These are phyloP conservation scores for Meyerozyma carpophila DNA, from an alignment of 1,139 yeast species.

Conservation along the genomic window DNA sequence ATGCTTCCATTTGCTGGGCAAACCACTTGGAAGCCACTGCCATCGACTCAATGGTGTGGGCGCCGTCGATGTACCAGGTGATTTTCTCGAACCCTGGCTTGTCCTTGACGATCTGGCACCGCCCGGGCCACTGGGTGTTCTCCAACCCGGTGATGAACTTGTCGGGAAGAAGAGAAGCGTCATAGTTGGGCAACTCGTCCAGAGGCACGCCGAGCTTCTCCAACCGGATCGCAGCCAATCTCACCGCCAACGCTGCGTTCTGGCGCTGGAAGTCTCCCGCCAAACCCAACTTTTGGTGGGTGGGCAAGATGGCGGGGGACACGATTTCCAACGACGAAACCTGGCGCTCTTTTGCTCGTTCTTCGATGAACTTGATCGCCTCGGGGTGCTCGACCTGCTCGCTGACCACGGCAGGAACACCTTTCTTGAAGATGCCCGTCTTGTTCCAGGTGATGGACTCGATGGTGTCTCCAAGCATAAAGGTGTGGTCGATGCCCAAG, in stretches of 20 bases:
- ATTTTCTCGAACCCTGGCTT: constrained; percentile 37
- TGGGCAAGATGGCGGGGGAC: constrained; percentile 19
- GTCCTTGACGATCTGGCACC: constrained; percentile 70
- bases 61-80: constrained; percentile 89
- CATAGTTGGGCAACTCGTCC: constrained; percentile 20
- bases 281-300: constrained; percentile 58
- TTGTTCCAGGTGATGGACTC: constrained; percentile 95
- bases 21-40: constrained; percentile 82
- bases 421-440: constrained; percentile 81
- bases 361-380: constrained; percentile 47
- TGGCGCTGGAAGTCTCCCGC: constrained; percentile 80
- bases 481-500: constrained; percentile 88
- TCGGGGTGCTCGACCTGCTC: constrained; percentile 50
- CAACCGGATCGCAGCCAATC: constrained; percentile 65
- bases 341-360: constrained; percentile 62
- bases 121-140: constrained; percentile 82
- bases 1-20: constrained; percentile 25
- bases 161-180: constrained; percentile 43
- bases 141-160: constrained; percentile 62
- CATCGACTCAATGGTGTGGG: constrained; percentile 88
- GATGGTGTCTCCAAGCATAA: constrained; percentile 82
- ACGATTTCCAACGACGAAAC: constrained; percentile 51
- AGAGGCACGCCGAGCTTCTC: constrained; percentile 35
- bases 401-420: constrained; percentile 61
- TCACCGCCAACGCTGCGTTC: constrained; percentile 86